phyloP scores from a whole-genome alignment of 495 filamentous ascomycete genomes.

The Penicillium psychrofluorescens region DNA sequence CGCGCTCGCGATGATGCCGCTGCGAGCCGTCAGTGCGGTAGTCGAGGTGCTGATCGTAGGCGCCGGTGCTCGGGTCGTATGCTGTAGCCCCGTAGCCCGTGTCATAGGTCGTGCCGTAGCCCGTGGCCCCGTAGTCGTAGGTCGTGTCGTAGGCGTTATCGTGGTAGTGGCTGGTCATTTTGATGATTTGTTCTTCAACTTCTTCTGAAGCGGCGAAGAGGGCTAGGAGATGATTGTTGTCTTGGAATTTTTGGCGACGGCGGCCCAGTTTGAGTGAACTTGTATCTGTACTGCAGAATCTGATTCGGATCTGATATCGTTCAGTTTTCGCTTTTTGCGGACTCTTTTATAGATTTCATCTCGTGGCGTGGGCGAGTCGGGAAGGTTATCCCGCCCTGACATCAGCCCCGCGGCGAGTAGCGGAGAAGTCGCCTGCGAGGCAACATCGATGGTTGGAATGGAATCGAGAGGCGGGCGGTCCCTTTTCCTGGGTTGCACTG shows the following conservation, averaged over 20 bases:
- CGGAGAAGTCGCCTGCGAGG: constrained; percentile 6
- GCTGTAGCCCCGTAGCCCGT: constrained; percentile 31
- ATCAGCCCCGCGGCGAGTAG: constrained; percentile 6
- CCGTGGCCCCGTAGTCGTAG: constrained; percentile 18
- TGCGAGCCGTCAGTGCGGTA: constrained; percentile 21
- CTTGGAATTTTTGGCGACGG: not conserved
- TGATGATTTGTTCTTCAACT: constrained; percentile 5
- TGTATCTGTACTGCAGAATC: no score
- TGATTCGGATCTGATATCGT: no score
- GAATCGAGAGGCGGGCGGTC: not conserved
- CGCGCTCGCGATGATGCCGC: constrained; percentile 30
- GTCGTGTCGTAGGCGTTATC: constrained; percentile 8
- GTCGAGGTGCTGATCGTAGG: constrained; percentile 35
- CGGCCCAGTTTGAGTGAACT: no score
- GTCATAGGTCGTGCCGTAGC: constrained; percentile 32
- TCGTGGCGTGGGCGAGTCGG: constrained; percentile 4
- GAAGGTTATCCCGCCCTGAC: constrained; percentile 9
- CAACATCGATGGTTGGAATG: not conserved
- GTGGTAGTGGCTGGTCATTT: constrained; percentile 14
- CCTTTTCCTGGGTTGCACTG: not conserved
- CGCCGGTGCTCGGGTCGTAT: constrained; percentile 28
- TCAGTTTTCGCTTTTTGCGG: not conserved
- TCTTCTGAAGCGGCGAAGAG: not conserved
- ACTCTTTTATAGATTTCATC: constrained; percentile 4
- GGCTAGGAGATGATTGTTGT: not conserved